phyloP scores from a whole-genome alignment of 768 basidiomycete species.

The Porpolomopsis calyptriformis region DNA sequence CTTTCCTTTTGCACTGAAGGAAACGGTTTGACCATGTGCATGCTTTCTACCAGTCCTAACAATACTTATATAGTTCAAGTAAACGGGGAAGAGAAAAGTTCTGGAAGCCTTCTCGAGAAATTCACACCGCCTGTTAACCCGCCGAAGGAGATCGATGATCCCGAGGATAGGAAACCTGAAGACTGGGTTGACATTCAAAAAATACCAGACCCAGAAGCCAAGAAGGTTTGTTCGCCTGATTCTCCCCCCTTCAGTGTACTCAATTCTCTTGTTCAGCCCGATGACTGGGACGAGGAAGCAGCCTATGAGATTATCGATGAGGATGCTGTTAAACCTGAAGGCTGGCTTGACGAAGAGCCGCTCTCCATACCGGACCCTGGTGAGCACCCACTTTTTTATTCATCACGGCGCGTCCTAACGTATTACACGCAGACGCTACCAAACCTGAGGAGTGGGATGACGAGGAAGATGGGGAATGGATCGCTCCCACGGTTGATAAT shows the following conservation, averaged over 20 bases:
- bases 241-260: neutral
- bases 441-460: slow-evolving; percentile 99
- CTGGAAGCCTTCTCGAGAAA: slow-evolving; percentile 83
- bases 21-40: neutral
- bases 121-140: slow-evolving; percentile 94
- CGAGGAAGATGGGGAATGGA: slow-evolving; percentile 98
- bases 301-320: slow-evolving; percentile 86
- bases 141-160: slow-evolving; percentile 84
- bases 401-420: neutral
- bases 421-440: slow-evolving; percentile 45
- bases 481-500: slow-evolving; percentile 82
- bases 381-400: slow-evolving; percentile 19
- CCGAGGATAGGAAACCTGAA: slow-evolving; percentile 78
- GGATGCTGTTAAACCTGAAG: slow-evolving; percentile 83
- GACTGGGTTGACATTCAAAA: slow-evolving; percentile 88
- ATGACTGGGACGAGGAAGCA: slow-evolving; percentile 96
- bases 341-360: slow-evolving; percentile 90
- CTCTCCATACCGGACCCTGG: slow-evolving; percentile 77
- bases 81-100: slow-evolving; percentile 74
- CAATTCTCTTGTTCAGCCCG: slow-evolving; percentile 44
- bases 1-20: neutral
- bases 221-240: slow-evolving; percentile 42
- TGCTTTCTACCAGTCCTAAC: slow-evolving; percentile 53
- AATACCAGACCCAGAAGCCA: slow-evolving; percentile 77
- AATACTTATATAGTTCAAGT: slow-evolving; percentile 88